Conservation (phyloP, 2,329 filamentous ascomycete species). For the Alternaria alternata region DNA sequence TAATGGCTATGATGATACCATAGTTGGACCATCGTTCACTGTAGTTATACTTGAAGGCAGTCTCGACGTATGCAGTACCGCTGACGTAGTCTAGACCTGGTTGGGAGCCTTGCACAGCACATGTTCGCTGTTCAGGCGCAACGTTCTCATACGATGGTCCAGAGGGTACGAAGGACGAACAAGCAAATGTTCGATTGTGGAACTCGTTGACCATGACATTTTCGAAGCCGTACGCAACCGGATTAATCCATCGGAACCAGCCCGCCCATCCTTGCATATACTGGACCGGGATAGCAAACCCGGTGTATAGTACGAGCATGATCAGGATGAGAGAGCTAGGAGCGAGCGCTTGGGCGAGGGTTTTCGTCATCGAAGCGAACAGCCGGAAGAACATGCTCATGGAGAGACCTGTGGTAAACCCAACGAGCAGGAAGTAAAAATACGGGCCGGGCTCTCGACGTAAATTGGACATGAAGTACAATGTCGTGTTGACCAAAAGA, state of each 20-base stretch:
- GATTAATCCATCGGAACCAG: slow-evolving; percentile 72
- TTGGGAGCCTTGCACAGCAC: slow-evolving; percentile 46
- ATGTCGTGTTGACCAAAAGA: slow-evolving; percentile 50
- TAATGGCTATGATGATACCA: slow-evolving; percentile 70
- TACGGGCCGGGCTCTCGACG: slow-evolving; percentile 70
- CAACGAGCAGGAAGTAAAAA: slow-evolving; percentile 79
- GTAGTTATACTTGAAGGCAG: slow-evolving; percentile 45
- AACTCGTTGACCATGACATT: slow-evolving; percentile 78
- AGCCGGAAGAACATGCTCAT: slow-evolving; percentile 87
- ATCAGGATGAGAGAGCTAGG: slow-evolving; percentile 65
- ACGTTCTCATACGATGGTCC: slow-evolving; percentile 47
- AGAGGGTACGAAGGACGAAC: slow-evolving; percentile 50
- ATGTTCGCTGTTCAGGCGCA: slow-evolving; percentile 41
- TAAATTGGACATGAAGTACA: slow-evolving; percentile 58
- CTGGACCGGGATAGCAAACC: slow-evolving; percentile 70
- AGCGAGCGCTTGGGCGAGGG: slow-evolving; percentile 63
- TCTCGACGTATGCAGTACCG: slow-evolving; percentile 45
- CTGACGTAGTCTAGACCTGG: slow-evolving; percentile 45
- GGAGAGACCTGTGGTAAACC: slow-evolving; percentile 64
- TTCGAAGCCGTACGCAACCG: slow-evolving; percentile 80
- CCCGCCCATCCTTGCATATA: slow-evolving; percentile 59
- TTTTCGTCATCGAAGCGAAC: slow-evolving; percentile 75
- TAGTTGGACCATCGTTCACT: slow-evolving; percentile 64
- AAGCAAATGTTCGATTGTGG: slow-evolving; percentile 29
- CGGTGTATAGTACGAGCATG: slow-evolving; percentile 69